phyloP scores from a whole-genome alignment of 148 eudicot species.

The Rhododendron griersonianum region DNA sequence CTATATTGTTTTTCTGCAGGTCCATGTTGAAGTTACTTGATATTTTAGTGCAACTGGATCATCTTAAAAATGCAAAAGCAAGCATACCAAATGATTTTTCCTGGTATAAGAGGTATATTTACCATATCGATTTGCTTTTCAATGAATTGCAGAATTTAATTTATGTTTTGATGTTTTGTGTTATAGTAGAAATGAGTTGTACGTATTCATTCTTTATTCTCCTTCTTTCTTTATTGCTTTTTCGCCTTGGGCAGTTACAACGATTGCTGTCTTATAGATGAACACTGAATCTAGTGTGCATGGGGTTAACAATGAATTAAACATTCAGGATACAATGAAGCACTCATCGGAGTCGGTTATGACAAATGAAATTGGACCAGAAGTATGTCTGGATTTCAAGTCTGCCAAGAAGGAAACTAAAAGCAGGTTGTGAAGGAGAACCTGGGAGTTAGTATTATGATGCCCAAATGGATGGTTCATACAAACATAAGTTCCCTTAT shows the following conservation, averaged over 20 bases:
- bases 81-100: conserved; percentile 99
- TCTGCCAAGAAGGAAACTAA: neutral
- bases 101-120: conserved; percentile 94
- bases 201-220: neutral
- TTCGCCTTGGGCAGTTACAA: neutral
- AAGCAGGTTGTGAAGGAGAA: neutral
- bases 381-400: neutral
- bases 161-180: neutral
- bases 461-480: neutral
- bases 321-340: neutral
- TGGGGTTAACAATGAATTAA: neutral
- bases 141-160: neutral
- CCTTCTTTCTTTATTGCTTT: neutral
- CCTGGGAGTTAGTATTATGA: neutral
- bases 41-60: conserved; percentile 94
- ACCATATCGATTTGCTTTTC: neutral
- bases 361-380: neutral
- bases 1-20: conserved; percentile 41
- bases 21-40: conserved; percentile 96
- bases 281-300: neutral
- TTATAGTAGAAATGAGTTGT: neutral
- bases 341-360: neutral
- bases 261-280: neutral
- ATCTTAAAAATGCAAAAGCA: conserved; percentile 98
- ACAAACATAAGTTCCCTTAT: neutral